Base-by-base conservation (phyloP, 2,329 filamentous ascomycete species). In the Domatiomyces catenatus region DNA sequence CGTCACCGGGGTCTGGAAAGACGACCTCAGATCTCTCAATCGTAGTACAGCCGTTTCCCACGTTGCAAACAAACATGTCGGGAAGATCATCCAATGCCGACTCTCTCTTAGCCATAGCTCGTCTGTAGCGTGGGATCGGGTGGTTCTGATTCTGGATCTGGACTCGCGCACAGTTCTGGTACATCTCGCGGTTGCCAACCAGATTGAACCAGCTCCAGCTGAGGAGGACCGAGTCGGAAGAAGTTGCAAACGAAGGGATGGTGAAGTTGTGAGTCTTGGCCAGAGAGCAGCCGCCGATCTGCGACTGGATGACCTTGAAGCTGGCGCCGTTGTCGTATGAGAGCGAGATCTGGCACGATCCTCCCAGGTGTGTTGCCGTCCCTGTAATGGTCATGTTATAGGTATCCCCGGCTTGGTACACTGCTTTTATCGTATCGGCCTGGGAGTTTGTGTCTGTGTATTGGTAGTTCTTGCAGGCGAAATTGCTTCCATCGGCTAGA, bases 161-260 rank as follows among this genome's bases (percentile, higher is more conserved):
- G 59, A 89, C 75, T 48, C 76, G 72, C 6, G 85, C 84, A 62
- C 86, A 92, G 68, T 87, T 86, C 82, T 87, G 87, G 75, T 92
- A 92, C 77, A 84, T 85, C 65, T 90, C 85, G 46, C 85, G 76
- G 68, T 88, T 88, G 22, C 85, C 84, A 42, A 83, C 67, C 56
- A 79, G 71, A 71, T 87, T 87, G 69, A 84, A 82, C 82, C 82
- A 86, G 22, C 79, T 80, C 86, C 86, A 90, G 39, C 80, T 79
- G 48, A 89, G 75, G 44, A 89, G 64, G 51, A 79, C 82, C 32
- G 80, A 75, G 66, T 66, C 71, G 53, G 56, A 59, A n/a, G 54
- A 12, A n/a, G 79, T 77, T 1, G 79, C 77, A 56, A 82, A 78
- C 2, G 67, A 65, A 7, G 84, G 84, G 28, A 89, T 67, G 28